Percentiles rank a stretch among this genome's conserved stretches.
Conservation (phyloP, 2,329 filamentous ascomycete species). For the Fusarium floridanum region DNA sequence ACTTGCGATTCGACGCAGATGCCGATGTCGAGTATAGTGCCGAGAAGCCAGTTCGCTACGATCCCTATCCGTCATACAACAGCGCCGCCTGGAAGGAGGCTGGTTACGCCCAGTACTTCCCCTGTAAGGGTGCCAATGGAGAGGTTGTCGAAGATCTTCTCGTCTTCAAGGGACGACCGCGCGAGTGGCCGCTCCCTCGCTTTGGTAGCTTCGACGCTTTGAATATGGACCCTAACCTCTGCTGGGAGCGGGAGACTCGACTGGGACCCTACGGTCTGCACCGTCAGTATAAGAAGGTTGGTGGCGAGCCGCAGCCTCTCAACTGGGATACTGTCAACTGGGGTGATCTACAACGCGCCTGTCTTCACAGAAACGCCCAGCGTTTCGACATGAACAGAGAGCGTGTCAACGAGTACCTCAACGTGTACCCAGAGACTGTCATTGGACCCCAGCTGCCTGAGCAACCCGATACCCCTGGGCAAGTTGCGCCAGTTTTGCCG, state of each 20-base stretch:
- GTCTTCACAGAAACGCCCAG: slow-evolving; percentile 73
- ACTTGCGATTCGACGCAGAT: slow-evolving; percentile 52
- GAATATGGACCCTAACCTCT: slow-evolving; percentile 72
- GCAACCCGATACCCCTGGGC: slow-evolving; percentile 16
- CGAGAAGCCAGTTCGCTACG: slow-evolving; percentile 69
- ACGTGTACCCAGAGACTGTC: slow-evolving; percentile 55
- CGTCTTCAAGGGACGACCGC: slow-evolving; percentile 72
- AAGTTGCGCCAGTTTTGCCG: neutral
- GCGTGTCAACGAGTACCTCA: slow-evolving; percentile 59
- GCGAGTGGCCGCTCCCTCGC: slow-evolving; percentile 69
- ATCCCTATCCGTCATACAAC: slow-evolving; percentile 81
- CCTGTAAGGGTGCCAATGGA: slow-evolving; percentile 75
- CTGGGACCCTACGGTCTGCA: slow-evolving; percentile 75
- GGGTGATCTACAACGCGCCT: slow-evolving; percentile 77
- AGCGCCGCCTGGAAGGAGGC: slow-evolving; percentile 68
- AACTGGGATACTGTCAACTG: slow-evolving; percentile 77
- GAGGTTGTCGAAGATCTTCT: slow-evolving; percentile 71
- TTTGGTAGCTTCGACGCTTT: slow-evolving; percentile 74
- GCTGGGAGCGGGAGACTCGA: slow-evolving; percentile 77
- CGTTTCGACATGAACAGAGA: slow-evolving; percentile 66
- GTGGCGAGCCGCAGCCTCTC: slow-evolving; percentile 53
- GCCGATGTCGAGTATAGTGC: slow-evolving; percentile 56
- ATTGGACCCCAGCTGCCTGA: slow-evolving; percentile 29
- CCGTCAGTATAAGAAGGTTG: slow-evolving; percentile 61
- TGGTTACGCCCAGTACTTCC: slow-evolving; percentile 69